Conservation (phyloP, 1,139 yeast species). For the Taphrina sp. region DNA sequence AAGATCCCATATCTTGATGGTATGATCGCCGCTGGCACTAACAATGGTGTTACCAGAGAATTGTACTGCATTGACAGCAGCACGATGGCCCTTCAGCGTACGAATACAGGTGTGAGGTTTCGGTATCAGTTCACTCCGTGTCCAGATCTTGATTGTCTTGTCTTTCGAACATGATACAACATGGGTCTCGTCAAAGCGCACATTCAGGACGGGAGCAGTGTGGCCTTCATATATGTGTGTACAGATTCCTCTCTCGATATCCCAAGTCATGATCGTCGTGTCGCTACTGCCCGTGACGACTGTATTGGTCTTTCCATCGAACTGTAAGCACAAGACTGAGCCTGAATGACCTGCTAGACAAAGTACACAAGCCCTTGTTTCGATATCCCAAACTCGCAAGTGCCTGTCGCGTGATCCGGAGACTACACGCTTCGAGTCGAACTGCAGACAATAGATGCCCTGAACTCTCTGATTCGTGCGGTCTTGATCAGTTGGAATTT, state of each 20-base stretch:
- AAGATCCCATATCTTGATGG: conserved; percentile 95
- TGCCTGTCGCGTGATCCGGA: conserved; percentile 34
- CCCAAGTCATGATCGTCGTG: conserved; percentile 43
- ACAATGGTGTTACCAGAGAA: conserved; percentile 33
- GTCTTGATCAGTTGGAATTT: conserved; percentile 22
- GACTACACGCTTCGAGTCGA: conserved; percentile 38
- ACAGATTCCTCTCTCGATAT: conserved; percentile 61
- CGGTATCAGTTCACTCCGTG: conserved; percentile 5
- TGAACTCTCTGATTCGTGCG: conserved; percentile 21
- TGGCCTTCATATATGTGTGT: conserved; percentile 71
- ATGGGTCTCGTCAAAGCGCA: conserved; percentile 30
- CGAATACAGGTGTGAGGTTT: conserved; percentile 24
- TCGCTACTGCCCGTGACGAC: conserved; percentile 43
- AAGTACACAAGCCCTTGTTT: conserved; percentile 25
- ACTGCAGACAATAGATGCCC: conserved; percentile 37
- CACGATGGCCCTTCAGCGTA: conserved; percentile 35
- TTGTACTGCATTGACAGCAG: conserved; percentile 36
- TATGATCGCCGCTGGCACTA: conserved; percentile 69
- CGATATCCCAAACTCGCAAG: conserved; percentile 35
- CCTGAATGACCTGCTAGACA: conserved; percentile 33
- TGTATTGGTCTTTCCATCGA: conserved; percentile 27
- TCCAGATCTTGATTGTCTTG: conserved; percentile 35
- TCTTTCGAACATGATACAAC: conserved; percentile 36
- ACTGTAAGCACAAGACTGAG: conserved; percentile 35
- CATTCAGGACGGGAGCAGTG: conserved; percentile 34